Conservation (phyloP, 2,329 filamentous ascomycete genomes). For the Aspergillus pseudoterreus region DNA sequence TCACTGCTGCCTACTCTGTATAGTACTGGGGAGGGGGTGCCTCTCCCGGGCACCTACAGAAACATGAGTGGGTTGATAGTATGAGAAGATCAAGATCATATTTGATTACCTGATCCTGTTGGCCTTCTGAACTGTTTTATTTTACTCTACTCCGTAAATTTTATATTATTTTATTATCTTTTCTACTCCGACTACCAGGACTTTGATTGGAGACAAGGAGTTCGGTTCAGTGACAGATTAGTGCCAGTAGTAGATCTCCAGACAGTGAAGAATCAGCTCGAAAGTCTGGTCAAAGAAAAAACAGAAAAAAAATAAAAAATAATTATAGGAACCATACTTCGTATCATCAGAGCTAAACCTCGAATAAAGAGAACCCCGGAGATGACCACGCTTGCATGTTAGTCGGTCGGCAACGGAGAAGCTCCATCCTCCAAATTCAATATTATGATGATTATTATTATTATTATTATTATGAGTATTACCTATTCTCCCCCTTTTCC, state of each 20-base stretch:
- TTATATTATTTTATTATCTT: too few relatives aligned
- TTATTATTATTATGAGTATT: too few relatives aligned
- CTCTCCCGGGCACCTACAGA: background rate
- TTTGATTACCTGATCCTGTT: too few relatives aligned
- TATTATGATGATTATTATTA: background rate
- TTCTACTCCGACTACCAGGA: too few relatives aligned
- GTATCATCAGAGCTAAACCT: background rate
- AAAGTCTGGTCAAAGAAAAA: background rate
- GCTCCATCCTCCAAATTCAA: background rate
- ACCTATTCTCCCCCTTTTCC: background rate
- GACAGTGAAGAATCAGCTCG: background rate
- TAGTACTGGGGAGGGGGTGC: too few relatives aligned
- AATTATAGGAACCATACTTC: background rate
- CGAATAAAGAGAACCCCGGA: background rate
- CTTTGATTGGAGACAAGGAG: too few relatives aligned
- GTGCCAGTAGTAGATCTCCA: background rate
- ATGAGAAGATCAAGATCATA: background rate
- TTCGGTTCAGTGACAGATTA: too few relatives aligned
- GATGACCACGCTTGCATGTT: background rate
- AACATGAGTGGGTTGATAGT: background rate
- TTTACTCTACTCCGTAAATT: too few relatives aligned
- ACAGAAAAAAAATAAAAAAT: slow-evolving; percentile 4
- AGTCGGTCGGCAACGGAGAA: background rate
- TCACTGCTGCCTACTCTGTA: too few relatives aligned
- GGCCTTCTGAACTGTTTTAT: too few relatives aligned